A percentile compares a stretch with the other conserved stretches of the same genome.
phyloP scores from a whole-genome alignment of 345 rosid genomes.

The Sonneratia caseolaris region DNA sequence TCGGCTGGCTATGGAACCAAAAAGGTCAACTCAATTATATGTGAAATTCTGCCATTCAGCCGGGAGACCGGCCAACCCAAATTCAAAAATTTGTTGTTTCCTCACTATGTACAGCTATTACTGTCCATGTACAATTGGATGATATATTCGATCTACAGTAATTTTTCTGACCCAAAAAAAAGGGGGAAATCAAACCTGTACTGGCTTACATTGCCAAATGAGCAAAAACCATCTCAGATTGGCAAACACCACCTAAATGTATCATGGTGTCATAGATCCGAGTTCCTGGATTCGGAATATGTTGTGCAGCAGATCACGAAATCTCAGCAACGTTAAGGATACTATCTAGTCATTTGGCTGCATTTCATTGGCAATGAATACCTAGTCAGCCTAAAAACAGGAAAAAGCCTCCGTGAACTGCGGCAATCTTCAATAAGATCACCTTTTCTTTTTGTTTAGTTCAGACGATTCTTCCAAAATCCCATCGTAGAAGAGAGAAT shows the following conservation, averaged over 20 bases:
- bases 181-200: not conserved
- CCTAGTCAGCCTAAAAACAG: not conserved
- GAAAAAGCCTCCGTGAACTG: not conserved
- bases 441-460: not conserved
- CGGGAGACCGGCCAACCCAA: too few relatives aligned
- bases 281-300: too few relatives aligned
- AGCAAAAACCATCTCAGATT: not conserved
- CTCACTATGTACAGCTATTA: too few relatives aligned
- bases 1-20: too few relatives aligned
- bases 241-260: not conserved
- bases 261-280: not conserved
- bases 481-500: constrained; percentile 6
- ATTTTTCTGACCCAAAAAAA: not conserved
- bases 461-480: not conserved
- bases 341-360: not conserved
- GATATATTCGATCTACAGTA: not conserved
- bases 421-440: not conserved
- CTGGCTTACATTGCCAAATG: not conserved
- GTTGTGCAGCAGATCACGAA: too few relatives aligned
- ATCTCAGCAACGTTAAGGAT: not conserved
- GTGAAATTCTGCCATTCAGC: too few relatives aligned
- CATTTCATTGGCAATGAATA: not conserved
- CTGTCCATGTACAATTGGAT: too few relatives aligned
- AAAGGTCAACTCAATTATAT: too few relatives aligned
- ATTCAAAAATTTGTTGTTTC: too few relatives aligned